Base-by-base conservation (phyloP, 2,329 filamentous ascomycete genomes). In the Pseudocercospora fuligena region DNA sequence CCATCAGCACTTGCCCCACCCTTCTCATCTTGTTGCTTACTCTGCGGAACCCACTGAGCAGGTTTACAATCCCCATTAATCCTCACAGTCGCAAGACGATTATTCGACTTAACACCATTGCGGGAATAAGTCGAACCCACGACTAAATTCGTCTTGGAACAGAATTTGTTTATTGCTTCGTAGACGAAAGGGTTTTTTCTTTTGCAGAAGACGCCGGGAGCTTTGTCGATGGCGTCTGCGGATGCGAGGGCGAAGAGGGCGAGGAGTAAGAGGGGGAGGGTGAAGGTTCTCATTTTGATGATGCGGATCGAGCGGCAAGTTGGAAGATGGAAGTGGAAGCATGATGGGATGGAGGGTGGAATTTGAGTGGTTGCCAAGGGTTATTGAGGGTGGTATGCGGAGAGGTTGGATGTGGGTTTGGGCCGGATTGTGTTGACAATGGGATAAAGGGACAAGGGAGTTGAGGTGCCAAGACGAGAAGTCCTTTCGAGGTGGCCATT, bases 101-200 rank as follows among this genome's bases (percentile, higher is more conserved):
- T 33, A 7, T 29, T 29, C 27, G 53, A 57, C 23, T 33, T 29
- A 9, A 19, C 29, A 11, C 53, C 53, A 29, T 23, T 27, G 16
- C 53, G 27, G 2, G 53, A 29, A 29, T 64, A 61, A n/a, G 49
- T 25, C 21, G 46, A 60, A 1, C 61, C 61, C 21, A 31, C 65
- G 2, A 67, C 65, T 27, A 67, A 36, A 58, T 67, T 58, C 16
- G 56, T 61, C 23, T 64, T 64, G 56, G 56, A 31, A 31, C 65
- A 67, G 57, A 67, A 58, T 6, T 21, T n/a, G 51, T 67, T 64
- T 27, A 67, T 31, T 14, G 65, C 61, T 7, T 56, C 25, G 49
- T 49, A 43, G 19, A 67, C 31, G 61, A 49, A 61, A 3, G 29
- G 19, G 49, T 67, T 67, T 23, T 61, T 67, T 31, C 25, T 21